A percentile compares a stretch with the other conserved stretches of the same genome.
These are phyloP conservation scores for Seminavis robusta DNA, from an alignment of 108 stramenopile species.

Conservation along the genomic window DNA sequence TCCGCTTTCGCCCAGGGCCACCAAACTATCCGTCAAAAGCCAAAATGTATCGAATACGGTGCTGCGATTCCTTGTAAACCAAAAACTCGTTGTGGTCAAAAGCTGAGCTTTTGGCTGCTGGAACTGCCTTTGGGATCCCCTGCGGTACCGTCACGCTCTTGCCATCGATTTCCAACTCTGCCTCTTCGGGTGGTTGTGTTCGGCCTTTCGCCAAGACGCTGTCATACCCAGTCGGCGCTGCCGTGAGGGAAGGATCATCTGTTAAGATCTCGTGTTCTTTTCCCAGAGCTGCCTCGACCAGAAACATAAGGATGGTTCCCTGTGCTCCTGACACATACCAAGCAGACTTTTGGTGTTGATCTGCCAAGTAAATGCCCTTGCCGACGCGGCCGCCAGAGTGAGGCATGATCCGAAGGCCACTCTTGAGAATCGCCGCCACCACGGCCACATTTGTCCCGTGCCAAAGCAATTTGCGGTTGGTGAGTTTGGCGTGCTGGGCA, in stretches of 20 bases:
- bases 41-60: conserved; percentile 30
- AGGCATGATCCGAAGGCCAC: conserved; percentile 59
- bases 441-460: conserved; percentile 62
- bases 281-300: conserved; percentile 46
- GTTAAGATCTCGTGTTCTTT: conserved; percentile 23
- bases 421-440: conserved; percentile 51
- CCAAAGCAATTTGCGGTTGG: conserved; percentile 47
- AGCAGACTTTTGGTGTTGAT: conserved; percentile 37
- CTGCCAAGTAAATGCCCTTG: conserved; percentile 46
- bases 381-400: conserved; percentile 59
- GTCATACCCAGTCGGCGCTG: conserved; percentile 40
- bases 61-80: conserved; percentile 25
- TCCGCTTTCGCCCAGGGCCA: no score
- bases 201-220: conserved; percentile 43
- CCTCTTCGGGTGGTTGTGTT: conserved; percentile 19
- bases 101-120: background rate
- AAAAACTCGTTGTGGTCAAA: conserved; percentile 43
- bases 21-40: no score
- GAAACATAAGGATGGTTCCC: conserved; percentile 40
- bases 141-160: conserved; percentile 33
- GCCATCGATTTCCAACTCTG: conserved; percentile 25
- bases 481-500: conserved; percentile 26
- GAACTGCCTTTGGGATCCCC: background rate
- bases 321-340: conserved; percentile 32
- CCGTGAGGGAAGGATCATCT: conserved; percentile 29